A percentile compares a stretch with the other conserved stretches of the same genome.
These are phyloP conservation scores for Dendrobium nobile DNA, from an alignment of 106 monocot genomes.

Conservation along the genomic window DNA sequence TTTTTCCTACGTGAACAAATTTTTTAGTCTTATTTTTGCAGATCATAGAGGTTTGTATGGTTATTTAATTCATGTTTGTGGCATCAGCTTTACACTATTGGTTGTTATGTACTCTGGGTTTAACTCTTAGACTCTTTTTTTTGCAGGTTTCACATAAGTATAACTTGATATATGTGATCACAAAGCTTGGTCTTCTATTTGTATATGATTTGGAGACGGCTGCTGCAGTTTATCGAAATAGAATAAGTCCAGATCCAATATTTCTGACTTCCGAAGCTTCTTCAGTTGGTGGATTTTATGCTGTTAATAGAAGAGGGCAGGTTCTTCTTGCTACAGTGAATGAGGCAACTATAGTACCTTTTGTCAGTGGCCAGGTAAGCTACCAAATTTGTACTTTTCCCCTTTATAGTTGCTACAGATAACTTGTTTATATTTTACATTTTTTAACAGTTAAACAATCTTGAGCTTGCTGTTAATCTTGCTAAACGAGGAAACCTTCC, in stretches of 20 bases:
- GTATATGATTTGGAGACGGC: conserved; percentile 98
- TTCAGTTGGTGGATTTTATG: conserved; percentile 68
- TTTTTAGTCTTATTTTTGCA: background rate
- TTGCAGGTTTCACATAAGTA: conserved; percentile 94
- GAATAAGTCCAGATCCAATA: conserved; percentile 89
- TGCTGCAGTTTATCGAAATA: conserved; percentile 90
- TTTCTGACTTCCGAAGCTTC: too few relatives aligned
- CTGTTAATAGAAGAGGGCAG: conserved; percentile 89
- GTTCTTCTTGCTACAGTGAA: conserved; percentile 94
- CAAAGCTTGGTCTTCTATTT: conserved; percentile 94
- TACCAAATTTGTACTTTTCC: background rate
- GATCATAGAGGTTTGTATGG: background rate
- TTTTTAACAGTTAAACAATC: conserved; percentile 75
- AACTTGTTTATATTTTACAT: conserved; percentile 3
- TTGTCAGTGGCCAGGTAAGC: conserved; percentile 90
- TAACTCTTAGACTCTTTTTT: background rate
- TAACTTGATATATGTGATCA: conserved; percentile 88
- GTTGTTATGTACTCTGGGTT: background rate
- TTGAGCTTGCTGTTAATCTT: conserved; percentile 96
- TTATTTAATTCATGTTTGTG: background rate
- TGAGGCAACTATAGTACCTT: conserved; percentile 91
- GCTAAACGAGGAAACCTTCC: conserved; percentile 97
- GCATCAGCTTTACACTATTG: background rate
- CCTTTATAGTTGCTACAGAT: background rate
- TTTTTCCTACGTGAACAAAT: too few relatives aligned